phyloP scores from a whole-genome alignment of 805 yeast species.

The Candida caryicola region DNA sequence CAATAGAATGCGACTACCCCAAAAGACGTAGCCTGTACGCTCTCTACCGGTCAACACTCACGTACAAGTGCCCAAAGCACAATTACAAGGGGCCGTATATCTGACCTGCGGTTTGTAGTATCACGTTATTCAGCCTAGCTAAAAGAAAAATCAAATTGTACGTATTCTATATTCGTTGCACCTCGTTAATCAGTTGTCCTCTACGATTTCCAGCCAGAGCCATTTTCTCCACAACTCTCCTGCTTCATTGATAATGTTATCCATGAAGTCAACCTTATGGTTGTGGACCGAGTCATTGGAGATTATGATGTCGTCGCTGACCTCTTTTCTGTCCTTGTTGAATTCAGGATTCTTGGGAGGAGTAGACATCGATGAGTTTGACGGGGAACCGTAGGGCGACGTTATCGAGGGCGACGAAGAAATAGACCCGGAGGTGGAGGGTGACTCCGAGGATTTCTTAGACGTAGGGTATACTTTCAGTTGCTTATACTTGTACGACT shows the following conservation, averaged over 20 bases:
- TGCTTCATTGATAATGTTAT: slow-evolving; percentile 69
- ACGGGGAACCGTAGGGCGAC: too few relatives aligned
- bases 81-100: too few relatives aligned
- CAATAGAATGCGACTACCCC: too few relatives aligned
- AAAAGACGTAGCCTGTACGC: too few relatives aligned
- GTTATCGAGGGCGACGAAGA: slow-evolving; percentile 5
- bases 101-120: too few relatives aligned
- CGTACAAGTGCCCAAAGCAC: too few relatives aligned
- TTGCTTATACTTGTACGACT: slow-evolving; percentile 39
- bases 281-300: slow-evolving; percentile 35
- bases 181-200: slow-evolving; percentile 24
- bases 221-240: slow-evolving; percentile 89
- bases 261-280: slow-evolving; percentile 60
- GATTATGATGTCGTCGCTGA: slow-evolving; percentile 17
- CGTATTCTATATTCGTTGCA: too few relatives aligned
- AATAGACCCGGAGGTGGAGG: slow-evolving; percentile 3
- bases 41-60: too few relatives aligned
- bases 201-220: slow-evolving; percentile 50
- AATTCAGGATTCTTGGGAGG: not conserved
- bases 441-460: slow-evolving; percentile 1
- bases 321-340: not conserved
- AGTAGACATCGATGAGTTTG: too few relatives aligned
- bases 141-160: too few relatives aligned
- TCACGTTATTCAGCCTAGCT: too few relatives aligned
- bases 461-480: slow-evolving; percentile 14